Percentiles rank a stretch among this genome's conserved stretches.
These are phyloP conservation scores for Pinus taeda DNA, from an alignment of 75 land plant species.

Conservation along the genomic window DNA sequence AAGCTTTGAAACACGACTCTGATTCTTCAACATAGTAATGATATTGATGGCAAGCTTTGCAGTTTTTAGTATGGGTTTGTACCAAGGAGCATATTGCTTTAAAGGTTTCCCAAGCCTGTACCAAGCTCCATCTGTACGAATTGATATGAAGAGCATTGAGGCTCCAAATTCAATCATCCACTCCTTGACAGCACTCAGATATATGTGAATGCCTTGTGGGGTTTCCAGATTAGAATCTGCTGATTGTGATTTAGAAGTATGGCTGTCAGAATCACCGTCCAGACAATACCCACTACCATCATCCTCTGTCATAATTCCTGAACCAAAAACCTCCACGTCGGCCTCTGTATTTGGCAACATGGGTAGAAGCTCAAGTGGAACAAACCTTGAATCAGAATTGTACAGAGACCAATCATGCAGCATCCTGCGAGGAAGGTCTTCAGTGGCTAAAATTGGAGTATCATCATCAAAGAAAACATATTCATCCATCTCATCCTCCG, in stretches of 20 bases:
- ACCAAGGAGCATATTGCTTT: conserved; percentile 87
- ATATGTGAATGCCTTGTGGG: conserved; percentile 59
- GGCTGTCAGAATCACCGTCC: conserved; percentile 31
- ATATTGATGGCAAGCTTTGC: conserved; percentile 76
- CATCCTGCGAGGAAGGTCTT: conserved; percentile 67
- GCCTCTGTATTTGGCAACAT: conserved; percentile 80
- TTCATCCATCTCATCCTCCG: conserved; percentile 77
- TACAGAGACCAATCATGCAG: conserved; percentile 92
- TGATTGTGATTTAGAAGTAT: conserved; percentile 8
- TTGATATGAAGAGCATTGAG: conserved; percentile 71
- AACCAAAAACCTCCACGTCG: conserved; percentile 87
- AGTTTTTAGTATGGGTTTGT: conserved; percentile 82
- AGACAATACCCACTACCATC: conserved; percentile 77
- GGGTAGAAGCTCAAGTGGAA: conserved; percentile 88
- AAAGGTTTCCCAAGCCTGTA: conserved; percentile 93
- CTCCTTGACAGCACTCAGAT: conserved; percentile 91
- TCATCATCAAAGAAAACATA: conserved; percentile 58
- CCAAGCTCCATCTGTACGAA: conserved; percentile 90
- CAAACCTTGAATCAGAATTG: conserved; percentile 83
- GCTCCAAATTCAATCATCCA: conserved; percentile 98
- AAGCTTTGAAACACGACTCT: conserved; percentile 66
- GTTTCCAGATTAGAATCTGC: conserved; percentile 13
- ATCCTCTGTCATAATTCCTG: conserved; percentile 85
- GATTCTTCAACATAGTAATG: conserved; percentile 76
- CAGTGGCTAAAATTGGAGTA: conserved; percentile 18